Evolutionary conservation across 148 eudicot genomes (phyloP).

Genomic region (Rhododendron vialii): DNA sequence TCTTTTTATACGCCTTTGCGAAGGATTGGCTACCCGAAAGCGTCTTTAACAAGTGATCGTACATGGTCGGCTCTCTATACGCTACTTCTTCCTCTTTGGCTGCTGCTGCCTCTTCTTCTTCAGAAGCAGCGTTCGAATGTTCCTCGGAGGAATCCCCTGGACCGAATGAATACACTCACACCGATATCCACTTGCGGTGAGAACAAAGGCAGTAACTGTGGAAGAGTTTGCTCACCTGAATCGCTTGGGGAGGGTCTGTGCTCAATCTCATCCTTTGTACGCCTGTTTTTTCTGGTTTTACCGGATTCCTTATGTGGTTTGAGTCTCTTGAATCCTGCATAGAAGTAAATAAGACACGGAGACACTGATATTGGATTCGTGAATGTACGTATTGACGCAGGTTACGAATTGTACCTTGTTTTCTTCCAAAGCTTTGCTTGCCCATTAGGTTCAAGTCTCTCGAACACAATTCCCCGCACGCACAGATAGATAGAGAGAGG

Average conservation of each 20-base stretch:
- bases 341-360: not conserved
- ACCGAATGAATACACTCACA: not conserved
- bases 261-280: not conserved
- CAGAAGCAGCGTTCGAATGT: not conserved
- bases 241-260: not conserved
- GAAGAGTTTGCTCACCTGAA: not conserved
- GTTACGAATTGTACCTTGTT: not conserved
- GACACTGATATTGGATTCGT: not conserved
- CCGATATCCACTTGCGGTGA: too few species aligned
- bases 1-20: not conserved
- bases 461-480: not conserved
- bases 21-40: not conserved
- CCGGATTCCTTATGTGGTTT: not conserved
- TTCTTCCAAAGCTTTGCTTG: not conserved
- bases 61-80: not conserved
- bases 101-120: not conserved
- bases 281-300: not conserved
- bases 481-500: not conserved
- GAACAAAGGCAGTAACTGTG: not conserved
- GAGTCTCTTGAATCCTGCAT: not conserved
- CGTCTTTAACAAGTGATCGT: not conserved
- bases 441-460: not conserved
- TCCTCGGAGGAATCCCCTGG: not conserved
- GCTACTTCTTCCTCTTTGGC: not conserved
- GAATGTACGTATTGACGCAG: not conserved